Base-by-base conservation (phyloP, 2,329 filamentous ascomycete species). In the Calonectria hongkongensis region DNA sequence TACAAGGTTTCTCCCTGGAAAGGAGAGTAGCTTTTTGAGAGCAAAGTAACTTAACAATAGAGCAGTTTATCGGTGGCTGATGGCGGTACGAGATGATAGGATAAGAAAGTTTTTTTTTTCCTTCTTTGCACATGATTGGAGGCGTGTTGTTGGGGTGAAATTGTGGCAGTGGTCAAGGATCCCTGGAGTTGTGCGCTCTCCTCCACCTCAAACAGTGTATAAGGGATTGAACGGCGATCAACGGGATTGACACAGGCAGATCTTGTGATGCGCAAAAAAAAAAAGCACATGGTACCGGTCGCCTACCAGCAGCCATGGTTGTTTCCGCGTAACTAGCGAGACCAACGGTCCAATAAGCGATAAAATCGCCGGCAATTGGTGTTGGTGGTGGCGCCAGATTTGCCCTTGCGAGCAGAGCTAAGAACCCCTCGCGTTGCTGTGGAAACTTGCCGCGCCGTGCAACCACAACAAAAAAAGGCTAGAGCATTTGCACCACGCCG, bases 381-480 rank as follows among this genome's bases (percentile, higher is more conserved):
- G 64, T 48, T 64, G 65, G 70, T 68, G 65, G 70, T 65, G 68
- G 18, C 41, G 48, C 50, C 27, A 47, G 54, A 25, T 16, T 63
- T 47, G 58, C 12, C 33, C 54, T 60, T 60, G 54, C 12, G 33
- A 36, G 33, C 8, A 36, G 10, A 36, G 33, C 33, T 36, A 36
- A 13, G 33, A 36, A 36, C 33, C 33, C 33, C 33, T 36, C 33
- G 33, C 10, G 45, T 72, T 70, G 70, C 66, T 43, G 21, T 15
- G 43, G 66, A 56, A 60, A 72, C 70, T 13, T 28, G 4, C 13
- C 65, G 30, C n/a, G 58, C 58, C n/a, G 48, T 30, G 64, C 58
- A 56, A 72, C 60, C 48, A 71, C 50, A 71, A 71, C 69, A 70
- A 50, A 36, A 36, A 36, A 36, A 36, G 33, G 33, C 10, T 36